Conservation (phyloP, 2,329 filamentous ascomycete genomes). For the Trichocomaceae sp. region DNA sequence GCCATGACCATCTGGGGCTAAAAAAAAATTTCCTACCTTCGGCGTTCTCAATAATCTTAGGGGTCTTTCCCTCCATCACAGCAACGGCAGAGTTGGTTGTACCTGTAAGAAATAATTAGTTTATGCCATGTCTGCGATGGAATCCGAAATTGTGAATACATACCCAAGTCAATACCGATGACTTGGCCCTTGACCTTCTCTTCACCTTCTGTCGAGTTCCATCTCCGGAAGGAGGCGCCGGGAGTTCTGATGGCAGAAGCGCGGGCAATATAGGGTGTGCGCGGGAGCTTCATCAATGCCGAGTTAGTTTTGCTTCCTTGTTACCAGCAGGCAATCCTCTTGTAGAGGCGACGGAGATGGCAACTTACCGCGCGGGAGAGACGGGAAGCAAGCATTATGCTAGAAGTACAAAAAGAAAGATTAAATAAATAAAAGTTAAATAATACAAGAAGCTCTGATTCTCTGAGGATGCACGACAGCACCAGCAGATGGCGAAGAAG, state of each 20-base stretch:
- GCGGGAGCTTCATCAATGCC: slow-evolving; percentile 57
- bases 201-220: slow-evolving; percentile 48
- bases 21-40: slow-evolving; percentile 58
- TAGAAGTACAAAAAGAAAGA: slow-evolving; percentile 24
- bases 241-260: slow-evolving; percentile 64
- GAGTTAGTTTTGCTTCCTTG: background rate
- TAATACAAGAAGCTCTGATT: slow-evolving; percentile 8
- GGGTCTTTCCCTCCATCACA: slow-evolving; percentile 92
- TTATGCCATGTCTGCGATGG: background rate
- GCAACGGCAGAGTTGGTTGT: slow-evolving; percentile 98
- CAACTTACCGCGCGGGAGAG: slow-evolving; percentile 67
- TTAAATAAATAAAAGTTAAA: slow-evolving; percentile 16
- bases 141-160: slow-evolving; percentile 31
- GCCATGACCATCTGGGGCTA: slow-evolving; percentile 4
- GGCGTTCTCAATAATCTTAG: slow-evolving; percentile 95
- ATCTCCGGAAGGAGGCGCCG: slow-evolving; percentile 61
- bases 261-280: slow-evolving; percentile 65
- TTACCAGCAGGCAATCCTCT: background rate
- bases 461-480: slow-evolving; percentile 10
- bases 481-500: slow-evolving; percentile 10
- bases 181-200: slow-evolving; percentile 90
- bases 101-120: slow-evolving; percentile 37
- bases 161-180: slow-evolving; percentile 96
- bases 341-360: slow-evolving; percentile 5
- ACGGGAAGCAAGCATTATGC: slow-evolving; percentile 65